Conservation (phyloP, 2,329 filamentous ascomycete species). For the Hawksworthiomyces lignivorus region DNA sequence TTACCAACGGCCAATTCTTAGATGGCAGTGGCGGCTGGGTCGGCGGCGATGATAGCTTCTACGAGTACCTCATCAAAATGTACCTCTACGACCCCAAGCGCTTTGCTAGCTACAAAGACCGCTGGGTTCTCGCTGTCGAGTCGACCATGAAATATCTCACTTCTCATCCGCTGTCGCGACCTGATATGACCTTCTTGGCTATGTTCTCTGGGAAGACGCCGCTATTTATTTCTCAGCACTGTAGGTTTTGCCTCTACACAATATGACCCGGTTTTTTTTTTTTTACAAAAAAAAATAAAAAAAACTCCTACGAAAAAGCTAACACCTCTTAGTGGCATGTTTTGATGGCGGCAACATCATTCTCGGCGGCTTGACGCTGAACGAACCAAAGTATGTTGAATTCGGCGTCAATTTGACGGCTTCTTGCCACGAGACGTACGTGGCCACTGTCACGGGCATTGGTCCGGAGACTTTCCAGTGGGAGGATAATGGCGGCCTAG, state of each 20-base stretch:
- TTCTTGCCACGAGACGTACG: conserved; percentile 69
- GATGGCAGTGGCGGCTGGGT: conserved; percentile 67
- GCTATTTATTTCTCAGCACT: conserved; percentile 40
- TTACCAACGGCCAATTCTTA: conserved; percentile 57
- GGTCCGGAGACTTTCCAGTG: conserved; percentile 68
- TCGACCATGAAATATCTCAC: conserved; percentile 65
- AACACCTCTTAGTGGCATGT: conserved; percentile 53
- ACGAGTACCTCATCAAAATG: conserved; percentile 91
- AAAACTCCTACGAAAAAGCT: neutral
- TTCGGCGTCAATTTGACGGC: conserved; percentile 67
- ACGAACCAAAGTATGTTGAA: conserved; percentile 57
- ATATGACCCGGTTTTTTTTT: neutral
- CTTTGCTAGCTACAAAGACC: conserved; percentile 60
- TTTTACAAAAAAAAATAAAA: neutral
- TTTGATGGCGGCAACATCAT: conserved; percentile 84
- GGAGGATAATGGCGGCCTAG: conserved; percentile 35
- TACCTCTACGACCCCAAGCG: conserved; percentile 65
- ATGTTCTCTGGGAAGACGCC: conserved; percentile 41
- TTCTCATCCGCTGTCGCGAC: conserved; percentile 57
- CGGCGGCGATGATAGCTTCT: conserved; percentile 71
- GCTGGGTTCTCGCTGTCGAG: conserved; percentile 68
- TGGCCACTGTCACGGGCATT: conserved; percentile 59
- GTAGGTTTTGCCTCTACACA: conserved; percentile 25
- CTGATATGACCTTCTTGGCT: conserved; percentile 66
- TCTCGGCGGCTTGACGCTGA: conserved; percentile 65